Base-by-base conservation (phyloP, 2,329 filamentous ascomycete species). In the Trichoderma atroviride region DNA sequence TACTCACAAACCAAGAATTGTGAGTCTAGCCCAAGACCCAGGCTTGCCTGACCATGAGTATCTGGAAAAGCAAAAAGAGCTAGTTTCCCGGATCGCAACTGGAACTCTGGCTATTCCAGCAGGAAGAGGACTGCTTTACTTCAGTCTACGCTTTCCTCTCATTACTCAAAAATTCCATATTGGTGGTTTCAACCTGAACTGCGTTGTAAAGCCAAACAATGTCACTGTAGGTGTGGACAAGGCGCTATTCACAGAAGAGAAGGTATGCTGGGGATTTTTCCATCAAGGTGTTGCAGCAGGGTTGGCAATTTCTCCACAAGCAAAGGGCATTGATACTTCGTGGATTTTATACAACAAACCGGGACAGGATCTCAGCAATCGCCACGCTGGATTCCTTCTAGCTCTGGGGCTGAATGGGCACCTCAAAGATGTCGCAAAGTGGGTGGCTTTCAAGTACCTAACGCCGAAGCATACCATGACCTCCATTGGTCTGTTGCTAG, bases 291-390 rank as follows among this genome's bases (percentile, higher is more conserved):
- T 96, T 35, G 92, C 95, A n/a, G 93, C 92, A 29, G 96, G 96
- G 3, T 82, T 99, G 31, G 92, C 94, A 69, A 97, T 99, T 63
- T 97, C 96, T 6, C 91, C 90, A 14, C 87, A 93, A 68, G 95
- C 94, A 4, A 93, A 93, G 76, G 95, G 95, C 4, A 98, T 99
- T 72, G 96, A 99, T 77, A 97, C 94, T 0, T 98, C 95, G 0
- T 99, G 96, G 96, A 97, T 99, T 73, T 86, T 97, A 40, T 99
- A 96, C 85, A 99, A 99, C 82, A 97, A 97, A 78, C 95, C 96
- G 0, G 82, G 83, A 0, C 87, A 89, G 47, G 96, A 99, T 65
- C 85, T 97, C 16, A 97, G 92, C 72, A 97, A 98, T 77, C 88
- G 96, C n/a, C 96, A 99, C 78, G 96, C 96, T 35, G 96, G 96